Percentiles rank a stretch among this genome's conserved stretches.
phyloP scores from a whole-genome alignment of 2,329 filamentous ascomycete genomes.

The Colletotrichum sansevieriae region DNA sequence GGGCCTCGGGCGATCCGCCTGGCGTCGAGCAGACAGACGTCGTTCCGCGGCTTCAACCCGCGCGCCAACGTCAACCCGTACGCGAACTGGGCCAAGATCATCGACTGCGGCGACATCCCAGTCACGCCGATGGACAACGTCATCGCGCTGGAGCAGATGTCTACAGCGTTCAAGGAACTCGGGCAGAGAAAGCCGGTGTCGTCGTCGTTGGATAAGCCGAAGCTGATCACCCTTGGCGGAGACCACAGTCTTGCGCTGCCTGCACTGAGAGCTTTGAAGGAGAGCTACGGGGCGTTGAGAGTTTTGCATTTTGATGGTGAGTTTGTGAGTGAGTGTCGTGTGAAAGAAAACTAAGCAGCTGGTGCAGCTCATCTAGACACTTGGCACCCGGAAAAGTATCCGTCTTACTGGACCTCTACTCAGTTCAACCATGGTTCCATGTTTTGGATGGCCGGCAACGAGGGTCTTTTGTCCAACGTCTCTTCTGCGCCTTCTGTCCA shows the following conservation, averaged over 20 bases:
- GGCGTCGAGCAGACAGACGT: constrained; percentile 84
- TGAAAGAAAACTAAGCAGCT: constrained; percentile 37
- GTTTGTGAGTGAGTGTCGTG: constrained; percentile 27
- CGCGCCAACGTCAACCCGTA: constrained; percentile 89
- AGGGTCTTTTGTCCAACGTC: constrained; percentile 81
- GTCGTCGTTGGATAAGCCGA: constrained; percentile 56
- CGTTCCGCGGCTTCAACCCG: constrained; percentile 83
- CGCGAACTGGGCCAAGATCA: constrained; percentile 79
- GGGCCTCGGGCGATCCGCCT: constrained; percentile 89
- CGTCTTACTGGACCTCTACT: constrained; percentile 77
- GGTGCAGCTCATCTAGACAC: constrained; percentile 77
- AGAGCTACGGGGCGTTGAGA: constrained; percentile 72
- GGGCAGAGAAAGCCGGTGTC: constrained; percentile 55
- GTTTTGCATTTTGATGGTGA: constrained; percentile 80
- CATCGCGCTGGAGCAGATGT: constrained; percentile 87
- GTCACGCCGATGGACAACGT: constrained; percentile 89
- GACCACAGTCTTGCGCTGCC: constrained; percentile 80
- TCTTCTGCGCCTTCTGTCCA: constrained; percentile 81
- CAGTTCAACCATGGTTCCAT: constrained; percentile 91
- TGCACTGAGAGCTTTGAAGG: constrained; percentile 74
- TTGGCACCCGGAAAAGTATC: constrained; percentile 87
- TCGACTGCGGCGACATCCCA: constrained; percentile 93
- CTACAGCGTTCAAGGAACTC: constrained; percentile 80
- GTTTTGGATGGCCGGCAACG: constrained; percentile 89
- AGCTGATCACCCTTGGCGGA: constrained; percentile 78